Percentiles rank a stretch among this genome's conserved stretches.
Conservation (phyloP, 139 green algal genomes). For the Micractinium conductrix region DNA sequence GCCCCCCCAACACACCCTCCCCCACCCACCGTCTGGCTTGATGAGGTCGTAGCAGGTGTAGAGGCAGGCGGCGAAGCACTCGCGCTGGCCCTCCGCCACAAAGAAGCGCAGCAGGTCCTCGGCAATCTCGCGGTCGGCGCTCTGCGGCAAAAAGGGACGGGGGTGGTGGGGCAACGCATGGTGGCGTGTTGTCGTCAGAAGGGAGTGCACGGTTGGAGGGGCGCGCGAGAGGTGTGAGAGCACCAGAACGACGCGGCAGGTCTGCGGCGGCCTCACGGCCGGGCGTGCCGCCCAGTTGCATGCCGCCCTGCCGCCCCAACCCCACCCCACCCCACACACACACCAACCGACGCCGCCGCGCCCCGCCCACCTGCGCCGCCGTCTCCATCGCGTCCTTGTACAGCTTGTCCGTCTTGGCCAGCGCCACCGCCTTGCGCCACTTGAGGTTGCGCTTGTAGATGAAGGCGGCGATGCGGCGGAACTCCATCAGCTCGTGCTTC, state of each 20-base stretch:
- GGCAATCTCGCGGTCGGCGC: slow-evolving; percentile 84
- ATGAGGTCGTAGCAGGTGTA: slow-evolving; percentile 99
- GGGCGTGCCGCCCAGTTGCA: no score
- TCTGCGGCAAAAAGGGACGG: no score
- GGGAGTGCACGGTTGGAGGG: background rate
- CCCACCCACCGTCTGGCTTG: slow-evolving; percentile 91
- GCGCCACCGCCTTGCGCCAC: slow-evolving; percentile 88
- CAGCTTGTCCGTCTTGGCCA: slow-evolving; percentile 86
- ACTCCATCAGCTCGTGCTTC: slow-evolving; percentile 97
- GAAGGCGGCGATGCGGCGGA: slow-evolving; percentile 88
- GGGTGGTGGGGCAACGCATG: no score
- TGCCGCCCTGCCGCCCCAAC: no score
- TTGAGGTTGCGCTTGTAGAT: slow-evolving; percentile 95
- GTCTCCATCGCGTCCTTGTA: slow-evolving; percentile 97
- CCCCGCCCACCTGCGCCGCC: slow-evolving; percentile 59
- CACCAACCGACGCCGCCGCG: background rate
- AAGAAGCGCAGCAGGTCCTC: slow-evolving; percentile 96
- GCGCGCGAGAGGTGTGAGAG: background rate
- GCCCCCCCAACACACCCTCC: no score
- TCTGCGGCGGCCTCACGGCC: no score
- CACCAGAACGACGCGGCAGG: no score
- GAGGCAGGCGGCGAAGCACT: slow-evolving; percentile 98
- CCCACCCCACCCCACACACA: background rate
- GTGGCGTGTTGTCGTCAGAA: no score
- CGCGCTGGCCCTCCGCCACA: slow-evolving; percentile 78